Base-by-base conservation (phyloP, 768 basidiomycete genomes). In the Termitomyces sp. region DNA sequence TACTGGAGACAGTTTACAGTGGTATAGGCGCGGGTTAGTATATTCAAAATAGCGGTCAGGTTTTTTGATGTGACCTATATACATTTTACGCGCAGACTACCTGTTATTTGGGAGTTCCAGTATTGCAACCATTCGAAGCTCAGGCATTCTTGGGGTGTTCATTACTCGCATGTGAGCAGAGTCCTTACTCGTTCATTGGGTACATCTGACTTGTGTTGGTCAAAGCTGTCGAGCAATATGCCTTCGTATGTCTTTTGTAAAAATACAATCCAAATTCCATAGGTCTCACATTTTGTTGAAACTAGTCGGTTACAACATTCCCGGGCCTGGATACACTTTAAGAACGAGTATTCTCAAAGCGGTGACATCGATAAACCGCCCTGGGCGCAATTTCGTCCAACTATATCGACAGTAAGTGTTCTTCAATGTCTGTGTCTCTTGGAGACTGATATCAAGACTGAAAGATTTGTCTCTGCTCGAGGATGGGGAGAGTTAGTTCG, bases 111-210 rank as follows among this genome's bases (percentile, higher is more conserved):
- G 70, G 30, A 67, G 56, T 36, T 61, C 58, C 12, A 56, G 66
- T 43, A 54, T 73, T 13, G 52, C 58, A 10, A 65, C 20, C 1
- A 57, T 72, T n/a, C 57, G 55, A 12, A 43, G 41, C 41, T 4
- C 41, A 43, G 46, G 60, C 30, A 61, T 71, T 52, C 72, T 75
- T 38, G 67, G 69, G 28, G 66, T 79, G 0, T 84, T 81, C 60
- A 74, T 77, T 8, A 70, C 76, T n/a, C 74, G 83, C 48, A 69
- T 84, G 83, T 84, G 62, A 61, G 82, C 71, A 33, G 57, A 6
- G 23, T 12, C 8, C 26, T 16, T 28, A 33, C 58, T 33, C 20
- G 46, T 33, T 13, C 12, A 30, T 23, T 49, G 8, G 5, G 43
- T 14, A 53, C 26, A 8, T 14, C 18, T 48, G 33, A 58, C 5